These are phyloP conservation scores for Alloascoidea africana DNA, from an alignment of 805 yeast species.

Conservation along the genomic window DNA sequence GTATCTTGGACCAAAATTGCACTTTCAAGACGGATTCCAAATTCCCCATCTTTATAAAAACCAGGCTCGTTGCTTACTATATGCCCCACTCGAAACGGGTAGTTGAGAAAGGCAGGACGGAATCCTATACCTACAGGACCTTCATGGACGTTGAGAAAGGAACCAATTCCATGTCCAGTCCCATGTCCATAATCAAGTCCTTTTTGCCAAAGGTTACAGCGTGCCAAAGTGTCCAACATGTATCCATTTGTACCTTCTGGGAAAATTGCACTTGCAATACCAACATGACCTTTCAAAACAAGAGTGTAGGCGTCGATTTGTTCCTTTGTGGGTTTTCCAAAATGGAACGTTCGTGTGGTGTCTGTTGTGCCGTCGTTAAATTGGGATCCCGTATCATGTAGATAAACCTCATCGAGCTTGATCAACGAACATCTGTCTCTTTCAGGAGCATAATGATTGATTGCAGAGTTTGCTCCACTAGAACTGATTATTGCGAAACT, in stretches of 20 bases:
- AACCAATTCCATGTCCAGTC: constrained; percentile 96
- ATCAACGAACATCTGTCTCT: constrained; percentile 39
- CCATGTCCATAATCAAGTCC: constrained; percentile 90
- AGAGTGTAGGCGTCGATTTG: constrained; percentile 59
- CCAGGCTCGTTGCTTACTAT: constrained; percentile 92
- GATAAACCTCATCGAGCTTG: constrained; percentile 51
- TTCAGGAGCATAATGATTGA: constrained; percentile 61
- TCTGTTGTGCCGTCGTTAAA: constrained; percentile 92
- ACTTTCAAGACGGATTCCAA: constrained; percentile 83
- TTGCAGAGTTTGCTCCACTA: constrained; percentile 63
- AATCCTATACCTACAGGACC: constrained; percentile 78
- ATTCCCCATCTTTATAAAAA: constrained; percentile 76
- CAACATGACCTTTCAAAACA: constrained; percentile 85
- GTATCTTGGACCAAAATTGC: constrained; percentile 43
- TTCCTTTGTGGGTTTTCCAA: constrained; percentile 38
- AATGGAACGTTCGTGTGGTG: constrained; percentile 78
- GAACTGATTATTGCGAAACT: constrained; percentile 66
- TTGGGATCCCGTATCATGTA: constrained; percentile 88
- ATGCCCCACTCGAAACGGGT: constrained; percentile 48
- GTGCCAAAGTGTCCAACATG: constrained; percentile 65
- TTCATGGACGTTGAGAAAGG: constrained; percentile 84
- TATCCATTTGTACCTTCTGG: constrained; percentile 66
- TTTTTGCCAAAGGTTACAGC: constrained; percentile 66
- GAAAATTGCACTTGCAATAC: constrained; percentile 66
- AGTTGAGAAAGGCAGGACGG: constrained; percentile 29